These are phyloP conservation scores for Linderniella brevidens DNA, from an alignment of 257 asterid species.

Conservation along the genomic window DNA sequence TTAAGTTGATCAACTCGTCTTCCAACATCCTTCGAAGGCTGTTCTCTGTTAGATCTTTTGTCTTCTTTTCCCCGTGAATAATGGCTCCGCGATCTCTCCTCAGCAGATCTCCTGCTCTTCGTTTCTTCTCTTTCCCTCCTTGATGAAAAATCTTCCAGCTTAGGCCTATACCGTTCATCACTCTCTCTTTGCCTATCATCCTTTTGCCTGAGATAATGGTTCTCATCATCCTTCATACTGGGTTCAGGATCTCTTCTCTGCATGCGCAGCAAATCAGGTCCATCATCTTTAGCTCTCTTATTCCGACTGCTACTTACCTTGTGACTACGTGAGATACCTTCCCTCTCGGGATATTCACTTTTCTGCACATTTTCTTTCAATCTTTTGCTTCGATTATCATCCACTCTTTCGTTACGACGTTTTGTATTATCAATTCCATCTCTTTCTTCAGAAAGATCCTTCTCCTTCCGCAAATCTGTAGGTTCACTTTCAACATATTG, in stretches of 20 bases:
- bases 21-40: constrained; percentile 39
- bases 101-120: constrained; percentile 44
- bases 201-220: constrained; percentile 47
- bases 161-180: constrained; percentile 71
- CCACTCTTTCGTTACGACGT: constrained; percentile 33
- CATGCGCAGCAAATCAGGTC: constrained; percentile 26
- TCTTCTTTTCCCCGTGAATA: constrained; percentile 64
- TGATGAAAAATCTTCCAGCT: constrained; percentile 40
- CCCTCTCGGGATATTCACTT: constrained; percentile 45
- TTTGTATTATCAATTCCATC: constrained; percentile 44
- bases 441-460: constrained; percentile 53
- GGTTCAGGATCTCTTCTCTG: constrained; percentile 53
- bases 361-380: constrained; percentile 50
- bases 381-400: constrained; percentile 44
- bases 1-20: constrained; percentile 46
- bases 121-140: constrained; percentile 72
- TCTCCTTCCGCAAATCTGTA: constrained; percentile 53
- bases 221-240: constrained; percentile 49
- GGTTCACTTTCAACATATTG: constrained; percentile 31
- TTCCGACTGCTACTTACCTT: constrained; percentile 55
- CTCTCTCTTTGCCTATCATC: constrained; percentile 77
- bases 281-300: constrained; percentile 75
- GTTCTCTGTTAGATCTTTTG: constrained; percentile 52
- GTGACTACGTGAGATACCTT: constrained; percentile 30
- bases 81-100: constrained; percentile 51